phyloP scores from a whole-genome alignment of 1,284 basidiomycete genomes.

The Vanrija sp. region DNA sequence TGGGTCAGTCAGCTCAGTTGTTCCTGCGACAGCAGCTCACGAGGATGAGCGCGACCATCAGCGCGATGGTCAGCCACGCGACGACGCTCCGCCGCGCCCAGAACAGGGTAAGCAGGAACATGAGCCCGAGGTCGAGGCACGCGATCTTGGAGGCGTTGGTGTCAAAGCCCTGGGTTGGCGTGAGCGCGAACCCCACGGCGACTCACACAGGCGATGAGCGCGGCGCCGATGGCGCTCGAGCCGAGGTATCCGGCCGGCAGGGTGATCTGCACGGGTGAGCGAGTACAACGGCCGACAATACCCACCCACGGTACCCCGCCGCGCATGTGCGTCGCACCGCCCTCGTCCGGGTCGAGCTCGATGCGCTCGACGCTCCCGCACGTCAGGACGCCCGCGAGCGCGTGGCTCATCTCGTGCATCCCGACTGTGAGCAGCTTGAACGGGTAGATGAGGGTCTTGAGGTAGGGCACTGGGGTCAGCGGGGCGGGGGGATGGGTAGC shows the following conservation, averaged over 20 bases:
- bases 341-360: slow-evolving; percentile 65
- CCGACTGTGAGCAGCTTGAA: slow-evolving; percentile 88
- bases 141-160: slow-evolving; percentile 90
- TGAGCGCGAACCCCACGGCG: neutral
- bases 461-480: slow-evolving; percentile 29
- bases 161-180: slow-evolving; percentile 62
- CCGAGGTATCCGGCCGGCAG: slow-evolving; percentile 87
- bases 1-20: slow-evolving; percentile 6
- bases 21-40: slow-evolving; percentile 20
- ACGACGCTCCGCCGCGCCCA: slow-evolving; percentile 74
- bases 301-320: slow-evolving; percentile 85
- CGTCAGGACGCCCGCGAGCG: slow-evolving; percentile 70
- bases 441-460: slow-evolving; percentile 69
- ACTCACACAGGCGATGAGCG: slow-evolving; percentile 72
- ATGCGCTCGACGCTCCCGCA: slow-evolving; percentile 88
- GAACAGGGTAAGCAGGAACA: slow-evolving; percentile 91
- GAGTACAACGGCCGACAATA: slow-evolving; percentile 45
- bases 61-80: slow-evolving; percentile 44
- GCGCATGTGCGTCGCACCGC: slow-evolving; percentile 87
- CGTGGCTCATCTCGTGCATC: slow-evolving; percentile 84
- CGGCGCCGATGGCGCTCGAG: slow-evolving; percentile 82
- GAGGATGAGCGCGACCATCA: slow-evolving; percentile 41
- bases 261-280: slow-evolving; percentile 34
- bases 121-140: slow-evolving; percentile 71
- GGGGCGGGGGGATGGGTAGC: neutral